Conservation (phyloP, 805 yeast genomes). For the Schwanniomyces vanrijiae region DNA sequence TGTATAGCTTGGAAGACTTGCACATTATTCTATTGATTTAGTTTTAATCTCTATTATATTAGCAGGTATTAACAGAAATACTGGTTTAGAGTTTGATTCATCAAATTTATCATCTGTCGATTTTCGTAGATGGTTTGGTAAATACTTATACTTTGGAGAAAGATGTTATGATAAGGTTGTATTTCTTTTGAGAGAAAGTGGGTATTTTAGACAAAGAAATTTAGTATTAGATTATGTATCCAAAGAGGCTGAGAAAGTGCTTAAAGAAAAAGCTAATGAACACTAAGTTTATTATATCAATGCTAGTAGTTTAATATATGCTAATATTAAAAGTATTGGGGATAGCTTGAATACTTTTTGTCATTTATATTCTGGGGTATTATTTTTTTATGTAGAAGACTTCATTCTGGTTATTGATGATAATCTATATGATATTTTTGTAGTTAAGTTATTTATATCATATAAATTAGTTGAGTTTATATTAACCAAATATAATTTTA, state of each 20-base stretch:
- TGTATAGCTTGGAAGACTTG: conserved; percentile 56
- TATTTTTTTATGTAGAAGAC: no score
- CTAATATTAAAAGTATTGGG: not conserved
- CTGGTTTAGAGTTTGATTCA: conserved; percentile 67
- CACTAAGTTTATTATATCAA: conserved; percentile 20
- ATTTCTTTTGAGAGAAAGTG: conserved; percentile 44
- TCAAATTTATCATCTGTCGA: conserved; percentile 47
- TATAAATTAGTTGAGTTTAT: no score
- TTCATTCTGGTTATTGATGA: no score
- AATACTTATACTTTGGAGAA: conserved; percentile 63
- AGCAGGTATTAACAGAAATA: conserved; percentile 82
- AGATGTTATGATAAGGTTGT: conserved; percentile 51
- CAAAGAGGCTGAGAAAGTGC: conserved; percentile 27
- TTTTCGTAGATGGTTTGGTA: conserved; percentile 48
- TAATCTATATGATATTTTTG: no score
- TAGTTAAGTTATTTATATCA: no score
- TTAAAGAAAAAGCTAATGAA: conserved; percentile 32
- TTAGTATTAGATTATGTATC: conserved; percentile 35
- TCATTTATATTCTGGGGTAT: no score
- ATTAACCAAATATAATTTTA: no score
- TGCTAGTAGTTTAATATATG: conserved; percentile 8
- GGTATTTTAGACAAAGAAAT: conserved; percentile 49
- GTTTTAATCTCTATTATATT: conserved; percentile 75
- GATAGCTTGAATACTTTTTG: no score
- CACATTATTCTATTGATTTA: conserved; percentile 77